A percentile compares a stretch with the other conserved stretches of the same genome.
Evolutionary conservation across 305 asterid species (phyloP).

Genomic region (Fraxinus xanthoxyloides): DNA sequence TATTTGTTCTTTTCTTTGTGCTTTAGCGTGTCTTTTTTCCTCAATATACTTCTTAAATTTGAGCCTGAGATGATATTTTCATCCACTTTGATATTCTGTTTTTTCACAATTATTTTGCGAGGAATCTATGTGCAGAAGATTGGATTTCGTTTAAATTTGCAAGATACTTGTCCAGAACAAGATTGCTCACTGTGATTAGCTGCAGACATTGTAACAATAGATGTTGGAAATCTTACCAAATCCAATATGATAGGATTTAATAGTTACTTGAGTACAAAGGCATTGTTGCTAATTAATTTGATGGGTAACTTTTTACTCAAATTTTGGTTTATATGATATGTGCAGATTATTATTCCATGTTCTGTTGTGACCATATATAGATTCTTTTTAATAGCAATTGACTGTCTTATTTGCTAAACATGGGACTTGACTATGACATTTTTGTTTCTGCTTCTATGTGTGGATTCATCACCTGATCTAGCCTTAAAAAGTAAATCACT

Average conservation of each 20-base stretch:
- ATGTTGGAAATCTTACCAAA: neutral
- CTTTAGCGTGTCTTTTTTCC: neutral
- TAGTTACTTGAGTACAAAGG: neutral
- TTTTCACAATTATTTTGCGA: neutral
- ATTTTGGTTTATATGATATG: neutral
- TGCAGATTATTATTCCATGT: neutral
- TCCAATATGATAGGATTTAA: neutral
- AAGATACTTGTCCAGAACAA: neutral
- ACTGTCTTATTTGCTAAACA: neutral
- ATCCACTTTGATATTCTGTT: neutral
- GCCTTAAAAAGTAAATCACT: slow-evolving; percentile 7
- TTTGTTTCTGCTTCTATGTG: neutral
- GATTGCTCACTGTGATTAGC: slow-evolving; percentile 4
- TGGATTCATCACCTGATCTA: neutral
- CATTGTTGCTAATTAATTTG: neutral
- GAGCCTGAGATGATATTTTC: slow-evolving; percentile 13
- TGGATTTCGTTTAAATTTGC: slow-evolving; percentile 18
- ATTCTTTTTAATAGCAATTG: neutral
- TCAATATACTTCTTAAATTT: neutral
- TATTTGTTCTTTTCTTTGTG: slow-evolving; percentile 10
- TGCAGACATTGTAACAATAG: neutral
- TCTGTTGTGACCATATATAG: neutral
- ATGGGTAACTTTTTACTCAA: neutral
- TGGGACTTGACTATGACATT: neutral
- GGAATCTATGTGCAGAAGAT: neutral